phyloP scores from a whole-genome alignment of 2,329 filamentous ascomycete species.

The Mycocentrospora acerina region DNA sequence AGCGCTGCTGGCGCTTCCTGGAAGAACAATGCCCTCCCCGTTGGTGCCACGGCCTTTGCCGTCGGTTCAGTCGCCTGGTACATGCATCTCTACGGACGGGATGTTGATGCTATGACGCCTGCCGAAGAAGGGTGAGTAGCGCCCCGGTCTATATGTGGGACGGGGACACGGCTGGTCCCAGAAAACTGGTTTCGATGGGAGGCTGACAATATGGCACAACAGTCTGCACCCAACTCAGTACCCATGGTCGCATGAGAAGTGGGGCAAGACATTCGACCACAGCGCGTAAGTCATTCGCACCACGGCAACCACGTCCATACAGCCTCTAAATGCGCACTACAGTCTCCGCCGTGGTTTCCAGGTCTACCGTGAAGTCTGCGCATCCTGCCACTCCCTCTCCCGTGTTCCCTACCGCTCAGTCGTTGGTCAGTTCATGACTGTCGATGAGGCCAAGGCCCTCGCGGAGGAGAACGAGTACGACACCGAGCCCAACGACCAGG shows the following conservation, averaged over 20 bases:
- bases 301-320: background rate
- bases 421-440: conserved; percentile 88
- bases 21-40: conserved; percentile 82
- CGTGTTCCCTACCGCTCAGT: conserved; percentile 91
- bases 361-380: conserved; percentile 98
- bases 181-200: conserved; percentile 27
- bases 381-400: conserved; percentile 93
- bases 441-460: conserved; percentile 95
- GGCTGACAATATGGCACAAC: conserved; percentile 27
- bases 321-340: conserved; percentile 3
- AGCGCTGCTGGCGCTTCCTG: conserved; percentile 71
- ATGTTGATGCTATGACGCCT: conserved; percentile 84
- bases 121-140: conserved; percentile 94
- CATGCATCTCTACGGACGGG: conserved; percentile 91
- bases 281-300: conserved; percentile 70
- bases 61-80: conserved; percentile 94
- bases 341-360: conserved; percentile 99
- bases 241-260: conserved; percentile 93
- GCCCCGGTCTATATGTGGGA: conserved; percentile 13
- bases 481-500: conserved; percentile 95
- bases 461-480: conserved; percentile 99
- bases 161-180: conserved; percentile 28
- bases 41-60: conserved; percentile 82
- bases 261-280: conserved; percentile 95
- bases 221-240: conserved; percentile 91